phyloP scores from a whole-genome alignment of 2,329 filamentous ascomycete genomes.

The Byssoonygena ceratinophila region DNA sequence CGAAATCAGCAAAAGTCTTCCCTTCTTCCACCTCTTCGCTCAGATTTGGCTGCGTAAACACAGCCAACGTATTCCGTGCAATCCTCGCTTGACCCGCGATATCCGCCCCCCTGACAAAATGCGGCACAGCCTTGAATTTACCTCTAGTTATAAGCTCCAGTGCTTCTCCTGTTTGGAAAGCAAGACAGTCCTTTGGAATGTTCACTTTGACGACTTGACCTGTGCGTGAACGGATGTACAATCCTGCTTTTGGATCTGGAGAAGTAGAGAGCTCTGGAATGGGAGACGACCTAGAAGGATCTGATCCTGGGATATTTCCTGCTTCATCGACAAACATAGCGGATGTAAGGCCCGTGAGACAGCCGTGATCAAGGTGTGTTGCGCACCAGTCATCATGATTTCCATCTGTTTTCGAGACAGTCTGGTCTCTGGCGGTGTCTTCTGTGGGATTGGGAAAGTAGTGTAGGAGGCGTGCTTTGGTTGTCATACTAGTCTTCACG shows the following conservation, averaged over 20 bases:
- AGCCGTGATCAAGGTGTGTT: constrained; percentile 68
- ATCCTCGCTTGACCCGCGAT: constrained; percentile 45
- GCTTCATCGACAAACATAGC: constrained; percentile 92
- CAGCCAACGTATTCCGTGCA: constrained; percentile 79
- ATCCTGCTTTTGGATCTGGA: constrained; percentile 71
- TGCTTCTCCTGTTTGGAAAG: constrained; percentile 91
- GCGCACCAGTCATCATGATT: constrained; percentile 76
- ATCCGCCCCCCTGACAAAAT: constrained; percentile 76
- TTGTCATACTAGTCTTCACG: constrained; percentile 73
- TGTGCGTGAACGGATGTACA: constrained; percentile 86
- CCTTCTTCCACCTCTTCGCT: constrained; percentile 59
- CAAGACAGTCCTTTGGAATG: constrained; percentile 83
- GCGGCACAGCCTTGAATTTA: constrained; percentile 84
- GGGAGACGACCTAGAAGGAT: constrained; percentile 25
- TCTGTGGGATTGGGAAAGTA: constrained; percentile 57
- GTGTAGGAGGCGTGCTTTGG: constrained; percentile 83
- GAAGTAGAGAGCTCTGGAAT: constrained; percentile 62
- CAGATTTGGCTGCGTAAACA: constrained; percentile 95
- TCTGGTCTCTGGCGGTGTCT: background rate
- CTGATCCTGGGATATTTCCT: constrained; percentile 24
- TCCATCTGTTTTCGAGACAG: constrained; percentile 38
- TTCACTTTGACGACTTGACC: constrained; percentile 79
- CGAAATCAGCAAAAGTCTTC: constrained; percentile 62
- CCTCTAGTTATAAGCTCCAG: constrained; percentile 85
- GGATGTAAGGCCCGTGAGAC: constrained; percentile 82